Base-by-base conservation (phyloP, 208 protist species). In the Spongospora subterranea region DNA sequence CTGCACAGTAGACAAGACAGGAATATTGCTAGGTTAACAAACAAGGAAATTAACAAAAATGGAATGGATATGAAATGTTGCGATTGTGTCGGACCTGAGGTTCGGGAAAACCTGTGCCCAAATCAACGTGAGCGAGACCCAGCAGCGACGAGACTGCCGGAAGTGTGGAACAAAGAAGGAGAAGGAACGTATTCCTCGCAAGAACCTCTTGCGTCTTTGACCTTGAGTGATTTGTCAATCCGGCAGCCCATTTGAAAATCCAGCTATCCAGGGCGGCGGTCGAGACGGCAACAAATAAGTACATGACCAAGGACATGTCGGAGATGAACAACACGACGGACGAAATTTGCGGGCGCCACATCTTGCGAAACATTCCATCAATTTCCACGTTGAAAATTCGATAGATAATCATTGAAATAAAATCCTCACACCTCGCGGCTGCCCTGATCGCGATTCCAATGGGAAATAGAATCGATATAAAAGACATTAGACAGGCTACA, bases 121-220 rank as follows among this genome's bases (percentile, higher is more conserved):
- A 40, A 6, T 82, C 71, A 35, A 82, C 35, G 17, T 82, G 71
- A 6, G 71, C 35, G n/a, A 82, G 6, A n/a, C 71, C 71, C 35
- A 82, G 71, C 40, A 82, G 71, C 17, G 71, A 82, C n/a, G 71
- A 40, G 11, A 43, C 71, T 6, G 17, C 71, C 6, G 71, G 71
- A 39, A 82, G n/a, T 6, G 6, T 82, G 6, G 71, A 82, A n/a
- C 71, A 82, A 35, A 82, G n/a, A 35, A 82, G 71, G 71, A 82
- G 71, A 20, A 82, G 6, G n/a, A 82, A 82, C 17, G 71, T 82
- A 43, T 82, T 82, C 71, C 71, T 82, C 35, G 71, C 71, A 6
- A 82, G n/a, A 20, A 82, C 6, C 6, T 82, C 6, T 43, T 82
- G 71, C 17, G n/a, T 82, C 6, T 6, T 6, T 20, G 71, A 82